phyloP scores from a whole-genome alignment of 169 alveolate genomes.

The Fabrea salina region DNA sequence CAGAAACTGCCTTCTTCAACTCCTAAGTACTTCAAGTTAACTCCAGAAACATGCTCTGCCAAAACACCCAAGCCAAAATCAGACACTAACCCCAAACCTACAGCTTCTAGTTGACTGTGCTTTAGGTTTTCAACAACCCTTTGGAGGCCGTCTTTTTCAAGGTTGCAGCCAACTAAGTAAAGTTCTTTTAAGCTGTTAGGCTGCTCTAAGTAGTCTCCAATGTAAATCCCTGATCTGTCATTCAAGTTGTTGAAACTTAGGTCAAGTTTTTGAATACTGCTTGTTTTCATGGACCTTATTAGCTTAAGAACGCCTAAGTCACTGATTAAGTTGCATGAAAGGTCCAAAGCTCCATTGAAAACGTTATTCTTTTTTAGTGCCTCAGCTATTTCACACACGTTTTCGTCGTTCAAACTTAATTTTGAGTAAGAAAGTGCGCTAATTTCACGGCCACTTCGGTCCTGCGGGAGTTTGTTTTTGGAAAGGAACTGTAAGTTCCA shows the following conservation, averaged over 20 bases:
- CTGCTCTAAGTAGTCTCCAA: not conserved
- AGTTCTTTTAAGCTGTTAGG: not conserved
- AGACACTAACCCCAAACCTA: constrained; percentile 20
- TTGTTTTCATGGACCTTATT: too few species aligned
- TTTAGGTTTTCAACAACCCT: not conserved
- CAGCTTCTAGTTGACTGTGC: not conserved
- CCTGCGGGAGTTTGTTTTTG: too few species aligned
- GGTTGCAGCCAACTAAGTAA: not conserved
- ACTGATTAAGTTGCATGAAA: too few species aligned
- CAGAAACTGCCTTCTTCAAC: not conserved
- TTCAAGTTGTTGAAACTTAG: constrained; percentile 16
- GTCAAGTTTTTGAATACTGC: too few species aligned
- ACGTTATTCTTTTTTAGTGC: too few species aligned
- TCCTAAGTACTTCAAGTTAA: not conserved
- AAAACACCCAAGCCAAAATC: not conserved
- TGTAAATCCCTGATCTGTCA: constrained; percentile 26
- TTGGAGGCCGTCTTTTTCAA: not conserved
- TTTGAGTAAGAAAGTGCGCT: too few species aligned
- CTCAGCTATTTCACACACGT: too few species aligned
- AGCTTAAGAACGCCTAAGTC: too few species aligned
- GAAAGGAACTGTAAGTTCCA: too few species aligned
- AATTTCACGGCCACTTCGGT: too few species aligned
- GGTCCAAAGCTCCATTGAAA: too few species aligned
- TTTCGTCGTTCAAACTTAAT: too few species aligned
- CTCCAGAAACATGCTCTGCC: not conserved